A percentile compares a stretch with the other conserved stretches of the same genome.
phyloP scores from a whole-genome alignment of 169 alveolate genomes.

The Plasmodium coatneyi region DNA sequence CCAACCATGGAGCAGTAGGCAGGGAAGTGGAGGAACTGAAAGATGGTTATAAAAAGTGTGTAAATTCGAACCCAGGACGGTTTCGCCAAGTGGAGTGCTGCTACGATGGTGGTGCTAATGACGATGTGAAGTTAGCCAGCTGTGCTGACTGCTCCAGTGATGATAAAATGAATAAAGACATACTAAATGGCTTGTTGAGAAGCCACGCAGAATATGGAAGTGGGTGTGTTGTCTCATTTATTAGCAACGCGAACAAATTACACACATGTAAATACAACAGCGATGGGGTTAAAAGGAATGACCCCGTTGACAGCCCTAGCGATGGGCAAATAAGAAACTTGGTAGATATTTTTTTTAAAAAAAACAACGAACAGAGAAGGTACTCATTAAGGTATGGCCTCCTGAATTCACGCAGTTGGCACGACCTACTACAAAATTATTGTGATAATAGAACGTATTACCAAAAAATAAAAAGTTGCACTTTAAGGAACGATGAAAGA shows the following conservation, averaged over 20 bases:
- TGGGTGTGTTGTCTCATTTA: slow-evolving; percentile 51
- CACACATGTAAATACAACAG: slow-evolving; percentile 1
- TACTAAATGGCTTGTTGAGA: slow-evolving; percentile 19
- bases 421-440: slow-evolving; percentile 41
- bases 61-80: neutral
- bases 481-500: slow-evolving; percentile 43
- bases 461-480: slow-evolving; percentile 55
- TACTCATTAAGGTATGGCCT: slow-evolving; percentile 31
- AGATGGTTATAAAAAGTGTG: slow-evolving; percentile 13
- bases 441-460: slow-evolving; percentile 28
- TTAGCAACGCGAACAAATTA: neutral
- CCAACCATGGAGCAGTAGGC: neutral
- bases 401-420: neutral
- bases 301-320: neutral
- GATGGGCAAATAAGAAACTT: neutral
- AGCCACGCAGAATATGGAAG: slow-evolving; percentile 6
- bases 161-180: neutral
- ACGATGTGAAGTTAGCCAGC: neutral
- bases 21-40: neutral
- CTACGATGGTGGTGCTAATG: slow-evolving; percentile 4
- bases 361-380: slow-evolving; percentile 9
- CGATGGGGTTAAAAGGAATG: neutral
- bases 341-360: slow-evolving; percentile 21
- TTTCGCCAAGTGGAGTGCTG: slow-evolving; percentile 15
- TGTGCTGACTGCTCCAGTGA: slow-evolving; percentile 17